phyloP scores from a whole-genome alignment of 2,329 filamentous ascomycete species.

The Trichoderma sp. region DNA sequence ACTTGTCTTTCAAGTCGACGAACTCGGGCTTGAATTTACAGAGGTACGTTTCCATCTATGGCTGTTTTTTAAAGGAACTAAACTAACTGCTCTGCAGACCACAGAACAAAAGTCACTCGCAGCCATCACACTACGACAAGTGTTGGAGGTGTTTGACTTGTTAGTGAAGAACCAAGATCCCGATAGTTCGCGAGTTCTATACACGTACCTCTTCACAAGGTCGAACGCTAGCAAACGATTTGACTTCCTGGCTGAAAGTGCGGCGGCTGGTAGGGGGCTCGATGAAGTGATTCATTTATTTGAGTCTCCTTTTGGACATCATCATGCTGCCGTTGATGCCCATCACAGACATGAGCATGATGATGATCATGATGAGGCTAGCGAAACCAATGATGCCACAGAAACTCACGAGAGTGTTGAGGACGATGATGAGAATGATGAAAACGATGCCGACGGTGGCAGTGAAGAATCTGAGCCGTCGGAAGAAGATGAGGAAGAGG shows the following conservation, averaged over 20 bases:
- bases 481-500: conserved; percentile 20
- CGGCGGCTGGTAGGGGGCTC: conserved; percentile 41
- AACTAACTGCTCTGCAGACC: conserved; percentile 35
- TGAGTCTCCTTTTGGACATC: conserved; percentile 26
- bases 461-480: conserved; percentile 17
- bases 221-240: conserved; percentile 40
- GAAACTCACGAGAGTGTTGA: neutral
- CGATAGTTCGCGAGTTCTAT: conserved; percentile 39
- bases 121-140: conserved; percentile 40
- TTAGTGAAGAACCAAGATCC: conserved; percentile 45
- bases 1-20: conserved; percentile 50
- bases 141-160: conserved; percentile 44
- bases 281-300: conserved; percentile 43
- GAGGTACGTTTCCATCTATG: conserved; percentile 40
- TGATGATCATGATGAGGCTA: neutral
- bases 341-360: conserved; percentile 24
- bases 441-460: neutral
- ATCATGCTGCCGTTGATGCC: neutral
- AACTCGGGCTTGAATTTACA: conserved; percentile 52
- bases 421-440: neutral
- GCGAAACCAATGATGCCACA: neutral
- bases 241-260: conserved; percentile 42
- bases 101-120: conserved; percentile 35
- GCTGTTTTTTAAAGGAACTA: neutral
- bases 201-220: conserved; percentile 43